Percentiles rank a stretch among this genome's conserved stretches.
These are phyloP conservation scores for Macrophomina pseudophaseolina DNA, from an alignment of 2,329 filamentous ascomycete species.

Conservation along the genomic window DNA sequence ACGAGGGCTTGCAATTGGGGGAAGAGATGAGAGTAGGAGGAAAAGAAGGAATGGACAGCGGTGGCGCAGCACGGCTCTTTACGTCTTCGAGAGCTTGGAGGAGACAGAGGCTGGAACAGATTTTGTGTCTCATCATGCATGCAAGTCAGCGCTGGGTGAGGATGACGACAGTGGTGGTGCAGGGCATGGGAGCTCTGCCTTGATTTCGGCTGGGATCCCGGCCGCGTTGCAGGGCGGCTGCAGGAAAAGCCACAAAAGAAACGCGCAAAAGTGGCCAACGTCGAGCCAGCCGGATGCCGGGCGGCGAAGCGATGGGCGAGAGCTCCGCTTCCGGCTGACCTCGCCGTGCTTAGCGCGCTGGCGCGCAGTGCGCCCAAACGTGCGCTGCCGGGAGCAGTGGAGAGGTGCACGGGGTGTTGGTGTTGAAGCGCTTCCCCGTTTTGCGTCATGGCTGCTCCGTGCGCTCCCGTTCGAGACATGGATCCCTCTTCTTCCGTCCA, in stretches of 20 bases:
- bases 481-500: neutral
- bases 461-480: constrained; percentile 7
- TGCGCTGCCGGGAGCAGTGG: neutral
- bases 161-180: constrained; percentile 24
- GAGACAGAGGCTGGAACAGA: neutral
- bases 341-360: neutral
- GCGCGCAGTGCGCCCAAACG: neutral
- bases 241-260: neutral
- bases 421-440: neutral
- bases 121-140: constrained; percentile 20
- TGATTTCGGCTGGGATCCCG: constrained; percentile 19
- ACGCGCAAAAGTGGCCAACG: neutral
- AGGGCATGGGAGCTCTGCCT: constrained; percentile 23
- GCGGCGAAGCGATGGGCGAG: neutral
- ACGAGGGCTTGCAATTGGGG: neutral
- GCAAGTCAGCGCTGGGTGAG: neutral
- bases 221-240: neutral
- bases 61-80: neutral
- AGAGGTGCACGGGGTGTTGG: neutral
- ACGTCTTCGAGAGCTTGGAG: neutral
- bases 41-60: neutral
- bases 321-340: neutral
- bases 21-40: neutral
- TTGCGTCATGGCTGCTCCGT: constrained; percentile 12
- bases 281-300: neutral